Base-by-base conservation (phyloP, 805 yeast species). In the Nakazawaea ambrosiae region DNA sequence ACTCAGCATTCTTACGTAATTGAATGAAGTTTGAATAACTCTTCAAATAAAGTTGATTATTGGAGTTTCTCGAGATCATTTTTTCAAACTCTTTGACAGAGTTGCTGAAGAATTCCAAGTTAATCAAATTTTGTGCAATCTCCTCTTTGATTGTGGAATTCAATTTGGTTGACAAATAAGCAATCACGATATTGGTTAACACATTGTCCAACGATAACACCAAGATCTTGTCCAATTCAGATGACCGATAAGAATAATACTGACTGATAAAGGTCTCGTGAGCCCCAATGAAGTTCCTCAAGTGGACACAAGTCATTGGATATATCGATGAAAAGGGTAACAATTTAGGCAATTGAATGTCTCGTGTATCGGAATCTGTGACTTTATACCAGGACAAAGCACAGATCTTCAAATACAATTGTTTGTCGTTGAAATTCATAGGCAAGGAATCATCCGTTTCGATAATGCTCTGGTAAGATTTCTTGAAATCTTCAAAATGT, bases 371-470 rank as follows among this genome's bases (percentile, higher is more conserved):
- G 2, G 61, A 53, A 12, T 70, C 70, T 4, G 26, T 16, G 7
- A 27, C 14, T 35, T 69, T 66, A 53, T 79, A 78, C 94, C 94
- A 86, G 44, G 86, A 72, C 2, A 78, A 69, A 18, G 66, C 67
- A 41, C 81, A 65, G 24, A 83, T 75, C 44, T 75, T 74, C 16
- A 75, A 78, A 54, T 78, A 85, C 34, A 81, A 70, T 10, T 65
- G 62, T 28, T 61, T 55, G 35, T 76, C 76, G 43, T 78, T 71
- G 23, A 88, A 76, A 0, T 73, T 73, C 63, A 88, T 71, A 10
- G 96, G 95, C 87, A 85, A 86, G 46, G 86, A 85, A 54, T 86
- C 92, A 53, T 90, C 97, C 18, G 81, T 79, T 43, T 75, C 72
- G 26, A 88, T 73, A 5, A 81, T 61, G 8, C 68, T 67, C 23